A percentile compares a stretch with the other conserved stretches of the same genome.
These are phyloP conservation scores for Verticillium isaacii DNA, from an alignment of 2,329 filamentous ascomycete species.

Conservation along the genomic window DNA sequence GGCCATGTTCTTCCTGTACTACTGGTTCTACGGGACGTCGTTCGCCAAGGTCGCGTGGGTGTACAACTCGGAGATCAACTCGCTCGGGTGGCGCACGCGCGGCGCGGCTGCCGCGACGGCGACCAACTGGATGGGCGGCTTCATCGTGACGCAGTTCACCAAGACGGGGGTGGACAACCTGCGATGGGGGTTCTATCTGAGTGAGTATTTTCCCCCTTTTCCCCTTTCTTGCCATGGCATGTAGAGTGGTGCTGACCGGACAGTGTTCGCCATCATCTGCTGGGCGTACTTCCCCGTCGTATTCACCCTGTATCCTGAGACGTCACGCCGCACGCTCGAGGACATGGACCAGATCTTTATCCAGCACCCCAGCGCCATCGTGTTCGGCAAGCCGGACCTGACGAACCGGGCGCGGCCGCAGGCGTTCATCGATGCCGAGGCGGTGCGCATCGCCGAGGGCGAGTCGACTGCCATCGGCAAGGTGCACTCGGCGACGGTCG, in stretches of 20 bases:
- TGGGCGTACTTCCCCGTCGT: constrained; percentile 31
- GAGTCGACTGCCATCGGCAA: constrained; percentile 1
- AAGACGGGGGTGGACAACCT: constrained; percentile 34
- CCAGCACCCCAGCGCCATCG: constrained; percentile 21
- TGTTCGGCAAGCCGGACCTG: constrained; percentile 25
- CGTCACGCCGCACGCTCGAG: constrained; percentile 38
- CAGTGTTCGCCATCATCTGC: constrained; percentile 26
- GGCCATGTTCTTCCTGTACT: constrained; percentile 37
- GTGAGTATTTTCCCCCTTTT: constrained; percentile 18
- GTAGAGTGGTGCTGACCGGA: background rate
- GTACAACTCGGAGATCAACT: constrained; percentile 36
- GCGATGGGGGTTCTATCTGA: constrained; percentile 36
- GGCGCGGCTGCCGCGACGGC: constrained; percentile 38
- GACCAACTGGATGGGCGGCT: constrained; percentile 38
- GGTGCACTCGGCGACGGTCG: background rate
- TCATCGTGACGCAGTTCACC: constrained; percentile 39
- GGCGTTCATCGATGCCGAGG: constrained; percentile 29
- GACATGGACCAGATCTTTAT: constrained; percentile 42
- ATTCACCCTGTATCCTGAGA: constrained; percentile 47
- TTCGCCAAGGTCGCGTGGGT: constrained; percentile 36
- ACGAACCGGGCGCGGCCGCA: constrained; percentile 30
- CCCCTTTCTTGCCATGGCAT: background rate
- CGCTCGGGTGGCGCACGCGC: constrained; percentile 32
- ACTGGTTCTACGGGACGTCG: constrained; percentile 34
- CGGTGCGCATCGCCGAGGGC: constrained; percentile 18